Evolutionary conservation across 2,329 filamentous ascomycete genomes (phyloP).

Genomic region (Penicillium olsonii): DNA sequence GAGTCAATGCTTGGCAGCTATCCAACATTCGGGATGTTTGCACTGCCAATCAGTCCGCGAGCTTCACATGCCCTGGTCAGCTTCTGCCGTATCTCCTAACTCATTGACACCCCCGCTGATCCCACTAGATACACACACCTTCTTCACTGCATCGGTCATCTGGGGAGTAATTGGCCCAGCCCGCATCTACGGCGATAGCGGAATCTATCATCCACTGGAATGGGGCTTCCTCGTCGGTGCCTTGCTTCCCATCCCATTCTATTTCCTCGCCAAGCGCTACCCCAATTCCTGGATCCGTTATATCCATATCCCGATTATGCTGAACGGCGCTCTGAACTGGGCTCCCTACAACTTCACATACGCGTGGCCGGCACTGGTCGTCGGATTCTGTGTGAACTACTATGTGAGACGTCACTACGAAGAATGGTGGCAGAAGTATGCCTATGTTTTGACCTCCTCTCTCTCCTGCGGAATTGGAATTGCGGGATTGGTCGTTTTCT

Average conservation of each 20-base stretch:
- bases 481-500: conserved; percentile 57
- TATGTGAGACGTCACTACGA: conserved; percentile 50
- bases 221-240: conserved; percentile 56
- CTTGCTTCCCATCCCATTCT: conserved; percentile 48
- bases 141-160: conserved; percentile 59
- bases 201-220: conserved; percentile 52
- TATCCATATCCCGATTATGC: conserved; percentile 49
- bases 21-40: conserved; percentile 52
- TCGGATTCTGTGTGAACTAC: conserved; percentile 53
- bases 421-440: conserved; percentile 57
- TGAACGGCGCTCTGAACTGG: conserved; percentile 12
- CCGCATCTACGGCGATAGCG: conserved; percentile 53
- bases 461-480: conserved; percentile 55
- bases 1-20: conserved; percentile 52
- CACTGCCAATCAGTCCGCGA: conserved; percentile 42
- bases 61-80: conserved; percentile 50
- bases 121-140: conserved; percentile 51
- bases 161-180: conserved; percentile 58
- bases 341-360: conserved; percentile 50
- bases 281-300: conserved; percentile 31
- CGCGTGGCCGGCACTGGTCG: conserved; percentile 50
- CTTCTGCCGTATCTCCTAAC: background rate
- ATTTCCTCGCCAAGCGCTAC: conserved; percentile 46
- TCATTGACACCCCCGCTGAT: too few species aligned
- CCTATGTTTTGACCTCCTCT: conserved; percentile 56